Evolutionary conservation across 257 asterid species (phyloP), one percentile per base, ranked within the genome.

Genomic region (Forsythia viridissima): DNA sequence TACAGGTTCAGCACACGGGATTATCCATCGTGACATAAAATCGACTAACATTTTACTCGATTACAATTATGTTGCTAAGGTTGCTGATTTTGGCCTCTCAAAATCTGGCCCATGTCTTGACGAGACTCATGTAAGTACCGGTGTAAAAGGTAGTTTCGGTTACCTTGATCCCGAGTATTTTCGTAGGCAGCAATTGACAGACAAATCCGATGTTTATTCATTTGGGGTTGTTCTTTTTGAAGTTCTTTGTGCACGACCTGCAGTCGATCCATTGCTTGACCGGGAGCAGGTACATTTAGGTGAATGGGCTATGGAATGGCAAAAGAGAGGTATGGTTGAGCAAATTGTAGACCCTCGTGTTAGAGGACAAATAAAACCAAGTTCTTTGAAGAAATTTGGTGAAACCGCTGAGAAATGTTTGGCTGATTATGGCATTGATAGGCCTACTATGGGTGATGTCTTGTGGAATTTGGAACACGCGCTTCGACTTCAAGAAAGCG

Each of bases 81-180:
- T 92, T 67, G 96, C 94, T 0, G 97, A 92, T 83, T 92, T 92
- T 12, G 97, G 97, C 5, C 93, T 92, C 36, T 92, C 97, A 6
- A 89, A 87, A 43, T 86, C 96, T 0, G 97, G 97, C 36, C 97
- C 97, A 0, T 86, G 91, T 70, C 85, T 90, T 0, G 52, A 92
- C 51, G 94, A 92, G 82, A 90, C 94, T 0, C 97, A 92, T 39
- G 97, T 92, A 13, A 92, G 96, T 84, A 92, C 97, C 0, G 97
- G 96, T 3, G 97, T 92, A 36, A 92, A 92, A 77, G 97, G 97
- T 37, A 92, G 97, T 74, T 92, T 92, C 4, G 95, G 95, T 4
- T 92, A 92, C 69, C 85, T 92, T 7, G 97, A 92, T 77, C 97
- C 97, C 0, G 97, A 92, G 51, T 92, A 92, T 36, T 92, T 90